Percentiles rank a stretch among this genome's conserved stretches.
These are phyloP conservation scores for Citeromyces nyonsensis DNA, from an alignment of 805 yeast genomes.

Conservation along the genomic window DNA sequence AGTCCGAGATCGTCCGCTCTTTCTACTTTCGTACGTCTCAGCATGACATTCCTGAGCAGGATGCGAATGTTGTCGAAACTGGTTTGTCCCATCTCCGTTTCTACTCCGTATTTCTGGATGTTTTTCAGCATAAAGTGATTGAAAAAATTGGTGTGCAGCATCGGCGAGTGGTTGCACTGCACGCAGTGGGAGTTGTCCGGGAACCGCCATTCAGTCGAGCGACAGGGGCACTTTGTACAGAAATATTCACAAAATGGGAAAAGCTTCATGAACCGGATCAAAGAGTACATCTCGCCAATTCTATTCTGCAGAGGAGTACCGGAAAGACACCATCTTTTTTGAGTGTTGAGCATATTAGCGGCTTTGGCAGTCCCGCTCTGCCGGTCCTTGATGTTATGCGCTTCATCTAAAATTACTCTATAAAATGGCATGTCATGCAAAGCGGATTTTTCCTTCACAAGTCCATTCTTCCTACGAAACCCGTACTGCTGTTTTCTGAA, in stretches of 20 bases:
- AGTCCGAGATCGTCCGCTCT: constrained; percentile 95
- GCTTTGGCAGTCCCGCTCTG: constrained; percentile 90
- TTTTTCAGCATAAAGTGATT: constrained; percentile 93
- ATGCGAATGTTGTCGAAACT: constrained; percentile 69
- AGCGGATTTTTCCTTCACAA: constrained; percentile 60
- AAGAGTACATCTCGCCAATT: constrained; percentile 90
- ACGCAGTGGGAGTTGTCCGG: constrained; percentile 76
- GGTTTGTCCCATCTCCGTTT: constrained; percentile 55
- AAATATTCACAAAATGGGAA: constrained; percentile 81
- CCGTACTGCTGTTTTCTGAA: constrained; percentile 77
- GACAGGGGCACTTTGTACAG: constrained; percentile 88
- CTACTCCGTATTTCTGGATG: constrained; percentile 73
- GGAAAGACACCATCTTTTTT: constrained; percentile 79
- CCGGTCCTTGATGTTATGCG: constrained; percentile 93
- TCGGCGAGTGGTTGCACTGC: constrained; percentile 77
- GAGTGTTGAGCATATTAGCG: constrained; percentile 56
- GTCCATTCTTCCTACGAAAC: constrained; percentile 54
- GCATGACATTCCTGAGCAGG: constrained; percentile 67
- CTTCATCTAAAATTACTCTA: constrained; percentile 87
- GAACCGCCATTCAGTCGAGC: constrained; percentile 72
- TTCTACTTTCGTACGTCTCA: constrained; percentile 89
- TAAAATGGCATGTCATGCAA: constrained; percentile 66
- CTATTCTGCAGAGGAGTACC: constrained; percentile 96
- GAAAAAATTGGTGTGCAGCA: constrained; percentile 91
- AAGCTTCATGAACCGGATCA: constrained; percentile 71